Evolutionary conservation across 192 early-diverging fungal species (phyloP).

Genomic region (Allomyces arbusculus): DNA sequence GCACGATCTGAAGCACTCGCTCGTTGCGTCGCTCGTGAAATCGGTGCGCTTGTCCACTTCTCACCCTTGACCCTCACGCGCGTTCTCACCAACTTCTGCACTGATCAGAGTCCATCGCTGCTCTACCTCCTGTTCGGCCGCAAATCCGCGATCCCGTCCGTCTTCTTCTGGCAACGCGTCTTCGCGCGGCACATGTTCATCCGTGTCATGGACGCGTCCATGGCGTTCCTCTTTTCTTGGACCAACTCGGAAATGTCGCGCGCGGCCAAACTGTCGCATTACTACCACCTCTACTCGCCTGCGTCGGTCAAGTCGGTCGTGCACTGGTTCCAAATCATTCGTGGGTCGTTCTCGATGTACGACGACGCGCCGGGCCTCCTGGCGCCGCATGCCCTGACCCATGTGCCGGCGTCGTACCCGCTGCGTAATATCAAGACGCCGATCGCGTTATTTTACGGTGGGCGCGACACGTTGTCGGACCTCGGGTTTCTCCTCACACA

Average conservation of each 20-base stretch:
- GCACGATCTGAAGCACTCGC: slow-evolving; percentile 3
- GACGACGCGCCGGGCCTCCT: slow-evolving; percentile 56
- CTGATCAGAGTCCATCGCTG: slow-evolving; percentile 31
- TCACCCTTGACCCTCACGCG: not conserved
- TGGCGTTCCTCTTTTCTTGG: slow-evolving; percentile 73
- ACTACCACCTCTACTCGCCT: slow-evolving; percentile 71
- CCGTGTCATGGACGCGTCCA: slow-evolving; percentile 44
- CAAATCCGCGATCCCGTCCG: slow-evolving; percentile 53
- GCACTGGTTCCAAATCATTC: slow-evolving; percentile 93
- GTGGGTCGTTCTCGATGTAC: slow-evolving; percentile 76
- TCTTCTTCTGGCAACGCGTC: slow-evolving; percentile 67
- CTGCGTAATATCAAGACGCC: slow-evolving; percentile 61
- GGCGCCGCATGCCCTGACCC: slow-evolving; percentile 17
- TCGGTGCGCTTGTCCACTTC: not conserved
- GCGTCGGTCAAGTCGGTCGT: slow-evolving; percentile 80
- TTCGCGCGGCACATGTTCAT: slow-evolving; percentile 54
- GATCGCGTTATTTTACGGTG: slow-evolving; percentile 82
- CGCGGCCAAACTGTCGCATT: slow-evolving; percentile 54
- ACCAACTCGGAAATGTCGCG: slow-evolving; percentile 37
- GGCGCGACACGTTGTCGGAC: slow-evolving; percentile 62
- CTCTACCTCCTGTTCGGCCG: slow-evolving; percentile 74
- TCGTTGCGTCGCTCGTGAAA: not conserved
- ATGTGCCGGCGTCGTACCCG: slow-evolving; percentile 48
- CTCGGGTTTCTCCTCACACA: slow-evolving; percentile 32
- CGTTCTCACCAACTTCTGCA: too few relatives aligned